Base-by-base conservation (phyloP, 768 basidiomycete genomes). In the Pleurotus tuoliensis region DNA sequence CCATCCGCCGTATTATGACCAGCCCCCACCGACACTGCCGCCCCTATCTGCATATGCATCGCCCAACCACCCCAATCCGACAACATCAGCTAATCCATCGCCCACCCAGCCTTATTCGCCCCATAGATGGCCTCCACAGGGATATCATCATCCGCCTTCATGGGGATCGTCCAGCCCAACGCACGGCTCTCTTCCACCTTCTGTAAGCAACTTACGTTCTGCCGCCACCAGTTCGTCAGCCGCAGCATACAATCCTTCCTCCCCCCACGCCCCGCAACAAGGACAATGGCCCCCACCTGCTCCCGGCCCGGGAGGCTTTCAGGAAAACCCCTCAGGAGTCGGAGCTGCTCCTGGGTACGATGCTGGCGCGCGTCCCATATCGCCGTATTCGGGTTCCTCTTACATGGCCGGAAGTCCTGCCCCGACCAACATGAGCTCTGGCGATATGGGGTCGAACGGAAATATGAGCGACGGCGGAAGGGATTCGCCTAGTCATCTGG, bases 1-100 rank as follows among this genome's bases (percentile, higher is more conserved):
- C 56, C 67, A 74, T 39, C 60, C 73, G 12, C 73, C 72, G 54
- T 80, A 78, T 64, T 78, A 81, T 58, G 75, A 79, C 49, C 64
- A 66, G 40, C 43, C 63, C 50, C 58, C 73, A n/a, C 80, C 78
- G 60, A 57, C 74, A 43, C 68, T 79, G 15, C 71, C 77, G 5
- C 75, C 79, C 61, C 65, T 78, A 25, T 67, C 74, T 3, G 58
- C 69, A 15, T 55, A 69, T 24, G 58, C 74, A 18, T 66, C 67
- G 47, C 66, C 69, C 37, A 57, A 70, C 18, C 73, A 71, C 60
- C 61, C 62, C 58, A 66, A 69, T 59, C 65, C 60, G 47, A 76
- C 64, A 71, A 39, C 59, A 72, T 54, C 72, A 73, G 58, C 62
- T 63, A 16, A 47, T n/a, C 41, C 57, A 25, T 61, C 62, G 41